phyloP scores from a whole-genome alignment of 257 asterid species.

The Cynanchum wilfordii region DNA sequence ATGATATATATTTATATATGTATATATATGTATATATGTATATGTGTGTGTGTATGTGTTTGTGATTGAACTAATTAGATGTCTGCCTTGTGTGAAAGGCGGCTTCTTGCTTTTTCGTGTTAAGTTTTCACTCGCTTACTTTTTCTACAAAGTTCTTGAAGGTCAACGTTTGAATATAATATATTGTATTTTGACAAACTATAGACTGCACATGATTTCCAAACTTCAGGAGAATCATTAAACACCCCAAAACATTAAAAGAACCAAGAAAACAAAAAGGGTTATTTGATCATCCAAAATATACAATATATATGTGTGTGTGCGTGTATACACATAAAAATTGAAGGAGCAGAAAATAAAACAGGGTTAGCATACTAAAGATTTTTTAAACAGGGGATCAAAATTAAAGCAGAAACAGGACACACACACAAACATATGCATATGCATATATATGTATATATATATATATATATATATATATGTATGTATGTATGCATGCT shows the following conservation, averaged over 20 bases:
- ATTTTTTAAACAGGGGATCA: neutral
- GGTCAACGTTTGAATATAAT: neutral
- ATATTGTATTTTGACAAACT: neutral
- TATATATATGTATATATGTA: neutral
- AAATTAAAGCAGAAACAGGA: neutral
- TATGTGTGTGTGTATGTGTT: neutral
- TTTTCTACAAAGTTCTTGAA: neutral
- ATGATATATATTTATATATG: no score
- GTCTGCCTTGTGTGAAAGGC: neutral
- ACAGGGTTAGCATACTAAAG: neutral
- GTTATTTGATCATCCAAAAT: neutral
- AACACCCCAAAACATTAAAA: neutral
- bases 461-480: no score
- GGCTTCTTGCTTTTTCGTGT: neutral
- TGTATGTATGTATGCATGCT: neutral
- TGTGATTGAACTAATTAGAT: neutral
- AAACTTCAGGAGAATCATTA: neutral
- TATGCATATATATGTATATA: no score
- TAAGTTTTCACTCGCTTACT: neutral
- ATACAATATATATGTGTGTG: no score
- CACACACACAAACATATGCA: no score
- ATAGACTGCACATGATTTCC: neutral
- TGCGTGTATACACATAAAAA: no score
- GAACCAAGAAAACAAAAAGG: neutral
- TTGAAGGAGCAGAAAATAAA: neutral